These are phyloP conservation scores for Agapanthus africanus DNA, from an alignment of 106 monocot species.

Conservation along the genomic window DNA sequence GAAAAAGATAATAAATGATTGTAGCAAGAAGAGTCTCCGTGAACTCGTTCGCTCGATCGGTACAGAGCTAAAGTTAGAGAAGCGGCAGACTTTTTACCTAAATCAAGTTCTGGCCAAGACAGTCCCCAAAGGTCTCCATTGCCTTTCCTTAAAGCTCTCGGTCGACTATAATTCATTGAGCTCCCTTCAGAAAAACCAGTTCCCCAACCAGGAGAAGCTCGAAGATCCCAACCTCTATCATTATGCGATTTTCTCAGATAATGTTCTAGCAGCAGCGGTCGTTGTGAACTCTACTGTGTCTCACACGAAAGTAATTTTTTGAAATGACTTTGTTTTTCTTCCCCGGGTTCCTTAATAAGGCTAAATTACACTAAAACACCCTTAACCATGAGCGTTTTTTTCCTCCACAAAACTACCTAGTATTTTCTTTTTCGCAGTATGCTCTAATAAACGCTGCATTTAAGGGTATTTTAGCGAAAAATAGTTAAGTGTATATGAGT, in stretches of 20 bases:
- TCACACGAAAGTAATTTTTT: slow-evolving; percentile 13
- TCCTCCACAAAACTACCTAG: neutral
- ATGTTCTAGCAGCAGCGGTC: slow-evolving; percentile 17
- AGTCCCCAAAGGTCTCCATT: slow-evolving; percentile 73
- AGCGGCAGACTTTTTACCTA: slow-evolving; percentile 39
- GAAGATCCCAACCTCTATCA: slow-evolving; percentile 64
- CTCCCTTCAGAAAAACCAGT: slow-evolving; percentile 16
- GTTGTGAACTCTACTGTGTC: slow-evolving; percentile 13
- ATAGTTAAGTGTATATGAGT: no score
- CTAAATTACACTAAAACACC: neutral
- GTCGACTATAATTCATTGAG: slow-evolving; percentile 36
- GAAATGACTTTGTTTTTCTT: neutral
- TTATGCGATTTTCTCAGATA: slow-evolving; percentile 44
- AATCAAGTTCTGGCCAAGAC: slow-evolving; percentile 75
- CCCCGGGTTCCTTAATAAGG: neutral
- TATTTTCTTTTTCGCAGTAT: neutral
- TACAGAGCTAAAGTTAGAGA: slow-evolving; percentile 36
- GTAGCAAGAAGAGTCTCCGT: slow-evolving; percentile 46
- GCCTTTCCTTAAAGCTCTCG: slow-evolving; percentile 65
- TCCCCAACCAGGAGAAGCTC: slow-evolving; percentile 45
- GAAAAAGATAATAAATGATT: slow-evolving; percentile 51
- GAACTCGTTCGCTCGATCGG: slow-evolving; percentile 45
- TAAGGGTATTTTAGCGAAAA: neutral
- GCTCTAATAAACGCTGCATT: neutral
- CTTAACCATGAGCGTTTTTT: neutral